Conservation (phyloP, 768 basidiomycete genomes). For the Pseudohyphozyma bogoriensis region DNA sequence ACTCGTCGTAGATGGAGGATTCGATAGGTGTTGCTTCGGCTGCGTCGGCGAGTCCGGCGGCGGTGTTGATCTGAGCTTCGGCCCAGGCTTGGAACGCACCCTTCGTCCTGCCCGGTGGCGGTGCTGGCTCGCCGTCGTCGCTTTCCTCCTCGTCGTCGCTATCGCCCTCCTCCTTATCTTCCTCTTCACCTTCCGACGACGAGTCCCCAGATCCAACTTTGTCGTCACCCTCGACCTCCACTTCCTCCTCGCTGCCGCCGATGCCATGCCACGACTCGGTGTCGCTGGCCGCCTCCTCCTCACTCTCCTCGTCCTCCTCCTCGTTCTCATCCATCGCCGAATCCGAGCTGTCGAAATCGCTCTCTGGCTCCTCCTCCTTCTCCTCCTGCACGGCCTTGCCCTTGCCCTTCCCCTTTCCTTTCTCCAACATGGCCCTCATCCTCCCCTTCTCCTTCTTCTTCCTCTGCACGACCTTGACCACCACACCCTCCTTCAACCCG, state of each 20-base stretch:
- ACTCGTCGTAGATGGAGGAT: constrained; percentile 9
- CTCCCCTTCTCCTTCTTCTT: constrained; percentile 22
- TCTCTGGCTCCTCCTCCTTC: constrained; percentile 17
- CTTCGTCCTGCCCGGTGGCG: constrained; percentile 8
- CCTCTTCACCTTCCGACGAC: constrained; percentile 47
- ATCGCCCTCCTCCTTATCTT: constrained; percentile 48
- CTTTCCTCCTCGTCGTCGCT: constrained; percentile 47
- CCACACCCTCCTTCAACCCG: constrained; percentile 44
- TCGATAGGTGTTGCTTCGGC: too few species aligned
- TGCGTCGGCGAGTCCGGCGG: constrained; percentile 10
- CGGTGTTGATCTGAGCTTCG: constrained; percentile 20
- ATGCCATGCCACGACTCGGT: constrained; percentile 28
- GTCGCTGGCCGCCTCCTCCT: constrained; percentile 29
- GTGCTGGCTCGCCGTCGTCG: constrained; percentile 1
- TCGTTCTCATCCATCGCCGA: constrained; percentile 21
- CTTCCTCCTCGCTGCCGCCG: constrained; percentile 30
- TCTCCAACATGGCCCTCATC: constrained; percentile 30
- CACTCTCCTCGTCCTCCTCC: constrained; percentile 37
- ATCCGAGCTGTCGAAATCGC: constrained; percentile 29
- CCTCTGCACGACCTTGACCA: constrained; percentile 44
- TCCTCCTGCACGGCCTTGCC: constrained; percentile 30
- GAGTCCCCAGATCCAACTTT: constrained; percentile 52
- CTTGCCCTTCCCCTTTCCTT: constrained; percentile 30
- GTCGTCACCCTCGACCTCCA: constrained; percentile 41
- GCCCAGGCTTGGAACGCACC: constrained; percentile 30